Conservation (phyloP, 1,284 basidiomycete species). For the Abortiporus biennis region DNA sequence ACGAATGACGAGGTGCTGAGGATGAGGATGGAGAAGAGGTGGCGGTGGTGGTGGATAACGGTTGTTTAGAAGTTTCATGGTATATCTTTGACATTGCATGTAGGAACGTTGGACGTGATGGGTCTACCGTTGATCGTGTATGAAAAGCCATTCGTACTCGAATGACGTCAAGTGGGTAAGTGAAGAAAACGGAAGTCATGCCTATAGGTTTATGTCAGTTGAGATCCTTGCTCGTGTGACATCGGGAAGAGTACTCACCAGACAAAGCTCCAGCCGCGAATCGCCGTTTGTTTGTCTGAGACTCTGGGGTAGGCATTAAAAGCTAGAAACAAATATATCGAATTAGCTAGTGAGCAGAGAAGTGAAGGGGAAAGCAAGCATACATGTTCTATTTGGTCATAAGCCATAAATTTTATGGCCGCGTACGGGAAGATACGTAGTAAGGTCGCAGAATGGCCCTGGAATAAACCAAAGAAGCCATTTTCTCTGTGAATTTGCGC, state of each 20-base stretch:
- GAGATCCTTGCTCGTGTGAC: neutral
- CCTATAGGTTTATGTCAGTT: slow-evolving; percentile 38
- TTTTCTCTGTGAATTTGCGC: slow-evolving; percentile 69
- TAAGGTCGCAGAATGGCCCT: slow-evolving; percentile 92
- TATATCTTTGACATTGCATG: slow-evolving; percentile 66
- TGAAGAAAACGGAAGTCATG: slow-evolving; percentile 83
- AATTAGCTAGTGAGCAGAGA: neutral
- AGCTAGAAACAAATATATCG: slow-evolving; percentile 28
- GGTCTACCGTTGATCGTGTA: slow-evolving; percentile 37
- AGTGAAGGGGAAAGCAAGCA: slow-evolving; percentile 18
- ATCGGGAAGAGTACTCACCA: slow-evolving; percentile 42
- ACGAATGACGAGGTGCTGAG: slow-evolving; percentile 9
- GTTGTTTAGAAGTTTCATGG: slow-evolving; percentile 45
- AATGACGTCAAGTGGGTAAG: slow-evolving; percentile 94
- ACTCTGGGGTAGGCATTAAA: slow-evolving; percentile 80
- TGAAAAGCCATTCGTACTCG: slow-evolving; percentile 94
- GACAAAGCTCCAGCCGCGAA: slow-evolving; percentile 88
- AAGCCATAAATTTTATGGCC: slow-evolving; percentile 97
- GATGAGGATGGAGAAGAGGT: slow-evolving; percentile 8
- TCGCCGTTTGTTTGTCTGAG: slow-evolving; percentile 78
- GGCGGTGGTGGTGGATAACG: slow-evolving; percentile 14
- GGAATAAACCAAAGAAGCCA: slow-evolving; percentile 81
- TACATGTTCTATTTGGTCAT: slow-evolving; percentile 82
- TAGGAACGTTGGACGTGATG: slow-evolving; percentile 49
- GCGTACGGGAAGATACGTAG: slow-evolving; percentile 92